These are phyloP conservation scores for Aspergillus wentii DNA, from an alignment of 495 filamentous ascomycete species.

Conservation along the genomic window DNA sequence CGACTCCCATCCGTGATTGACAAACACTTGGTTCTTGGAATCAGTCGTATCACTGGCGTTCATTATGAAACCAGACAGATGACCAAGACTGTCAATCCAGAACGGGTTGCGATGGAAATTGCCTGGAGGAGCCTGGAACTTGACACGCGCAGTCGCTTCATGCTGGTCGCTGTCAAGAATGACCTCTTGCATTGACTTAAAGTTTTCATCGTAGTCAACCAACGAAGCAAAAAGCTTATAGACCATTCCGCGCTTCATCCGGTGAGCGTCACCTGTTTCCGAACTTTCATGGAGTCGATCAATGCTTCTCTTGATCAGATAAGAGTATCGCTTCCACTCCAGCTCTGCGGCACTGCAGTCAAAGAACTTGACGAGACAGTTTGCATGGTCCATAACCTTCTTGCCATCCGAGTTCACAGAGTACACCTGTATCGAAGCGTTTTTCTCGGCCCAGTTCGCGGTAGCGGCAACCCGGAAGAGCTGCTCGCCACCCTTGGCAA, in stretches of 20 bases:
- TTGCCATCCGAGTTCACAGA: conserved; percentile 36
- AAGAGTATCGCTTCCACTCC: conserved; percentile 47
- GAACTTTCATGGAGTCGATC: conserved; percentile 43
- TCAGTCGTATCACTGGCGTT: conserved; percentile 72
- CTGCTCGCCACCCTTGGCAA: conserved; percentile 49
- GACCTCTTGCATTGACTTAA: conserved; percentile 66
- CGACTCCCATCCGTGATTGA: conserved; percentile 72
- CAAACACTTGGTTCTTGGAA: conserved; percentile 64
- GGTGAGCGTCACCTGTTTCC: conserved; percentile 43
- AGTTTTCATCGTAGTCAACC: conserved; percentile 61
- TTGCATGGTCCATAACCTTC: conserved; percentile 43
- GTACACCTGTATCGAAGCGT: conserved; percentile 27
- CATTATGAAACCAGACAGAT: conserved; percentile 72
- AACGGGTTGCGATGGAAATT: conserved; percentile 64
- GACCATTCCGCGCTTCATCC: conserved; percentile 56
- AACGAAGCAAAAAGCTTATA: conserved; percentile 71
- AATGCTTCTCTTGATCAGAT: conserved; percentile 51
- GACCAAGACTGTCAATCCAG: conserved; percentile 64
- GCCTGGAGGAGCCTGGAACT: conserved; percentile 60
- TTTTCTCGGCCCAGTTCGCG: conserved; percentile 21
- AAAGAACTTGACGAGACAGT: conserved; percentile 38
- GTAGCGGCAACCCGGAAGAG: conserved; percentile 31
- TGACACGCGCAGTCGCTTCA: conserved; percentile 65
- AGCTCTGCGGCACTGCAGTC: conserved; percentile 11
- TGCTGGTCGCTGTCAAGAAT: conserved; percentile 63